Conservation (phyloP, 805 yeast genomes). For the Huiozyma sinensis region DNA sequence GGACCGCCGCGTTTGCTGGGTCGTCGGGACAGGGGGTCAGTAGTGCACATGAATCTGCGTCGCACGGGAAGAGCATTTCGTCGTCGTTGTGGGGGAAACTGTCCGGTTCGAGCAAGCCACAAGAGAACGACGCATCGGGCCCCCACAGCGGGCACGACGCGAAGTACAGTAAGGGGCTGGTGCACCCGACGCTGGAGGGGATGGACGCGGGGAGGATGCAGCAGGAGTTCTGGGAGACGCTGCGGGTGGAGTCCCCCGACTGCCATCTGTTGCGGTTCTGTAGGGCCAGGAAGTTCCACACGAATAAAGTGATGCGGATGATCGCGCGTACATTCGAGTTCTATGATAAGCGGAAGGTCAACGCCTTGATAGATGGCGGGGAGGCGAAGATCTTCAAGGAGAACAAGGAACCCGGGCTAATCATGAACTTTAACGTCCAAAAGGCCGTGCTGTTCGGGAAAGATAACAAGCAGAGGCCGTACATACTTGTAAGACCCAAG, state of each 20-base stretch:
- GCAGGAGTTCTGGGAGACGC: constrained; percentile 44
- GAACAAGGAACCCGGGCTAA: constrained; percentile 33
- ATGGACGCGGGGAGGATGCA: constrained; percentile 43
- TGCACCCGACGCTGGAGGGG: constrained; percentile 41
- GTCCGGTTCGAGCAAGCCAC: neutral
- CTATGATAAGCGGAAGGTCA: constrained; percentile 60
- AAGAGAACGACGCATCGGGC: constrained; percentile 7
- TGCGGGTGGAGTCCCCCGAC: constrained; percentile 76
- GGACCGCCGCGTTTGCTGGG: constrained; percentile 14
- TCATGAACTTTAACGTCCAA: constrained; percentile 38
- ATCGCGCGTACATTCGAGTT: constrained; percentile 62
- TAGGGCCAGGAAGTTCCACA: constrained; percentile 81
- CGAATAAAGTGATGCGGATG: constrained; percentile 60
- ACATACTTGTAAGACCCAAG: constrained; percentile 71
- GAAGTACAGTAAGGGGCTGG: constrained; percentile 27
- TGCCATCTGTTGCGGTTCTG: constrained; percentile 63
- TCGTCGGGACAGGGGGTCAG: neutral
- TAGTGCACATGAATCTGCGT: neutral
- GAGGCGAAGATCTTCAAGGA: constrained; percentile 51
- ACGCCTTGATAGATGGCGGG: constrained; percentile 54
- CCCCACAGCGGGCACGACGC: neutral
- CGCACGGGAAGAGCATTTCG: neutral
- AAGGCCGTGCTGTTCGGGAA: constrained; percentile 68
- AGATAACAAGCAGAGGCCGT: constrained; percentile 66
- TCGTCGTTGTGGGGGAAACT: constrained; percentile 5